Evolutionary conservation across 75 land plant genomes (phyloP), one percentile per base, ranked within the genome.

Genomic region (Pinus tabuliformis): DNA sequence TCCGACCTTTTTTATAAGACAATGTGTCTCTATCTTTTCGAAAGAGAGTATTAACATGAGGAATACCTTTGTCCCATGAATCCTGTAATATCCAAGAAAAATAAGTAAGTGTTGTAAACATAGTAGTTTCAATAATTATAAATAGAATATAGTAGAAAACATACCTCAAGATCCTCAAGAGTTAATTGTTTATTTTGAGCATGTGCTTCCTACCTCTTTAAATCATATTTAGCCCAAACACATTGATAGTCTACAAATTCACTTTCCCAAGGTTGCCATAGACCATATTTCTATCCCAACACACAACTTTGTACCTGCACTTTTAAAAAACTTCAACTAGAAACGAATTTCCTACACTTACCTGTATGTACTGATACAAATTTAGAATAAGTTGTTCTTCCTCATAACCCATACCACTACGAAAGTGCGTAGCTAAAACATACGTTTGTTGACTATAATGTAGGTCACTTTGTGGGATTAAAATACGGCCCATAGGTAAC

Each of bases 381-480:
- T 97, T 97, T 56, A 98, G 99, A 79, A 97, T 97, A 58, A 97
- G 88, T 74, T 97, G 99, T 74, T 97, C 99, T 75, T 97, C 99
- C 75, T 97, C 99, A 78, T 97, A 98, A 74, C 95, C 92, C 99
- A 97, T 97, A 81, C 99, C 99, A 91, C 99, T 97, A 49, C 99
- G 86, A 76, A 97, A 97, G 66, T 97, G 99, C 21, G 99, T 97
- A 6, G 95, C 95, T 45, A 98, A 98, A 79, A 97, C 99, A 91
- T 97, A 98, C 37, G 99, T 97, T 75, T 97, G 99, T 80, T 97
- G 95, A 64, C 98, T 97, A 82, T 97, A 97, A 36, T 98, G 81
- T 54, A 97, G 86, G 62, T 97, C 99, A 84, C 99, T 97, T 75
- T 97, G 99, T 15, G 98, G 99, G 72, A 97, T 97, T 83, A 97